Conservation (phyloP, 208 protist genomes). For the Balamuthia mandrillaris region DNA sequence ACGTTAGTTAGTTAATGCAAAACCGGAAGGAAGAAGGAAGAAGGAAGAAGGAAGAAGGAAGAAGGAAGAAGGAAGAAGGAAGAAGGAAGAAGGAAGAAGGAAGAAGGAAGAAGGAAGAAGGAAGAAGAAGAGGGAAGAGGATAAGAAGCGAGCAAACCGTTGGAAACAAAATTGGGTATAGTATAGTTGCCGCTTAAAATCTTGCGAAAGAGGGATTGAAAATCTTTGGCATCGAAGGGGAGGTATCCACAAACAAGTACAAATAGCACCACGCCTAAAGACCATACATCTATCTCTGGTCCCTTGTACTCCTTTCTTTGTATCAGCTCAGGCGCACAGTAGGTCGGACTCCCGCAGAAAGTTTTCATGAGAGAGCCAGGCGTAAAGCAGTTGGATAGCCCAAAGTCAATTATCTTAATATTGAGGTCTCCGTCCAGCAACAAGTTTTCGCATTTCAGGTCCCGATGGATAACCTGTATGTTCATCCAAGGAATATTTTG, state of each 20-base stretch:
- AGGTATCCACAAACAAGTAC: conserved; percentile 94
- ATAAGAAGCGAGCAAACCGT: not conserved
- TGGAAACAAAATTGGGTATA: conserved; percentile 9
- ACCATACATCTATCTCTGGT: conserved; percentile 92
- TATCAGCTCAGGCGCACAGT: conserved; percentile 86
- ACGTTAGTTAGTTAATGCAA: no score
- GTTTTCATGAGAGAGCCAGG: conserved; percentile 71
- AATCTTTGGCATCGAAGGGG: conserved; percentile 92
- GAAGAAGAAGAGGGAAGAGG: no score
- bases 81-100: not conserved
- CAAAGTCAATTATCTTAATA: conserved; percentile 87
- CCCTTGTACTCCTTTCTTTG: conserved; percentile 78
- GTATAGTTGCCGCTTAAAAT: not conserved
- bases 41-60: no score
- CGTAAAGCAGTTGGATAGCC: conserved; percentile 68
- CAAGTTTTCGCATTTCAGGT: conserved; percentile 62
- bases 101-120: no score
- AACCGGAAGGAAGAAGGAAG: no score
- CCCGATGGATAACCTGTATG: conserved; percentile 52
- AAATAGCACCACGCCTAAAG: conserved; percentile 94
- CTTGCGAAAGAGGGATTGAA: conserved; percentile 47
- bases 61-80: not conserved
- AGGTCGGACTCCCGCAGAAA: conserved; percentile 90
- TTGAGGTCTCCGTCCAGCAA: conserved; percentile 60
- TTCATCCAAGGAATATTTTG: no score